phyloP scores from a whole-genome alignment of 495 filamentous ascomycete species.

The Sordaria brevicollis region DNA sequence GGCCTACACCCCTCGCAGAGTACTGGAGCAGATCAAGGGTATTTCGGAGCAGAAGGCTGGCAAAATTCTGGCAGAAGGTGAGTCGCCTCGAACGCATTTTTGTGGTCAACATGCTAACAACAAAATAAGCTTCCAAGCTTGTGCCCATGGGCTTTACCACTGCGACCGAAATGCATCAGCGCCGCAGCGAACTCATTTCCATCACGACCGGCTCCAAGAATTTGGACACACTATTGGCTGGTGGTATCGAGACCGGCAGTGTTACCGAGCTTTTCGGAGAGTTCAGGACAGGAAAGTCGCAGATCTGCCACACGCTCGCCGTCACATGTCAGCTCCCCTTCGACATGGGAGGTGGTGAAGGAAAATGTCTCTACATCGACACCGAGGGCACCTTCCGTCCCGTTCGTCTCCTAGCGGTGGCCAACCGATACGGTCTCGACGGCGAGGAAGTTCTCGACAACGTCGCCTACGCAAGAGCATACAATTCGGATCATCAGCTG shows the following conservation, averaged over 20 bases:
- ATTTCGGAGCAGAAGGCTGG: constrained; percentile 93
- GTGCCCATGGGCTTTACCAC: constrained; percentile 99
- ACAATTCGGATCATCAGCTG: constrained; percentile 96
- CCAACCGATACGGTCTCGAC: constrained; percentile 84
- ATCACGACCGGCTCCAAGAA: constrained; percentile 97
- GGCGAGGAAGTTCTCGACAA: constrained; percentile 98
- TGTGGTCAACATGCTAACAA: neutral
- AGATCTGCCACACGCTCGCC: constrained; percentile 96
- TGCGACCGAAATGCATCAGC: constrained; percentile 98
- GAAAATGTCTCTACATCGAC: constrained; percentile 98
- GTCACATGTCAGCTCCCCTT: constrained; percentile 96
- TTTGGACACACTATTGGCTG: constrained; percentile 87
- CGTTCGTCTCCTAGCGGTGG: constrained; percentile 80
- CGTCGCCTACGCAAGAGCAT: constrained; percentile 92
- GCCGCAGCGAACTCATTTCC: constrained; percentile 91
- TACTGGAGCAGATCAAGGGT: constrained; percentile 89
- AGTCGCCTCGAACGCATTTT: neutral
- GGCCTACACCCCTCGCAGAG: constrained; percentile 83
- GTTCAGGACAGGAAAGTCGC: constrained; percentile 95
- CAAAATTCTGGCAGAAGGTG: constrained; percentile 88
- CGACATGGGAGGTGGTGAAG: constrained; percentile 97
- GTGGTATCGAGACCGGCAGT: constrained; percentile 90
- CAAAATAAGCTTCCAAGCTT: constrained; percentile 66
- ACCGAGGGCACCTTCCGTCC: constrained; percentile 96
- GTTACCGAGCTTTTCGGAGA: constrained; percentile 99